Percentiles rank a stretch among this genome's conserved stretches.
Evolutionary conservation across 306 rosid species (phyloP).

Genomic region (Parietaria judaica): DNA sequence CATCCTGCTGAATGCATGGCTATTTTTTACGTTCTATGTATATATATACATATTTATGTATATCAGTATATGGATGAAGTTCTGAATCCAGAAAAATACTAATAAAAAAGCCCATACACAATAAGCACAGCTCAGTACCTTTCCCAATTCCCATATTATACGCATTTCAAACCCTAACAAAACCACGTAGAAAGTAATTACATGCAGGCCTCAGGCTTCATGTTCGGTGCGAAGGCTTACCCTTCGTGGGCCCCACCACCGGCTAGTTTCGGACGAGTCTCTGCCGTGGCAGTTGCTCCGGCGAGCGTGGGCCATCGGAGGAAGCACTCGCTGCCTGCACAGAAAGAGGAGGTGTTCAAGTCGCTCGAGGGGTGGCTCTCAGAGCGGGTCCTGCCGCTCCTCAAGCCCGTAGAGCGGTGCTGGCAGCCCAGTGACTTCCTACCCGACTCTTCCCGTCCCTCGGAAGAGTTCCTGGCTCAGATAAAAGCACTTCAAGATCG

Average conservation of each 20-base stretch:
- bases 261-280: slow-evolving; percentile 8
- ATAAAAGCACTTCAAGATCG: slow-evolving; percentile 51
- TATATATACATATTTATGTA: too few species aligned
- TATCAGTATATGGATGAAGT: too few species aligned
- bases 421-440: slow-evolving; percentile 65
- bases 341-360: slow-evolving; percentile 38
- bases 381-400: slow-evolving; percentile 28
- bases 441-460: slow-evolving; percentile 31
- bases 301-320: neutral
- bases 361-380: slow-evolving; percentile 59
- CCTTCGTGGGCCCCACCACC: slow-evolving; percentile 8
- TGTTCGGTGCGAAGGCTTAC: neutral
- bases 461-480: slow-evolving; percentile 39
- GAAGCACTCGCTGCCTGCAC: slow-evolving; percentile 44
- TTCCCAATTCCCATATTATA: neutral
- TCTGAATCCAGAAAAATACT: too few species aligned
- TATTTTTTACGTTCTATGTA: too few species aligned
- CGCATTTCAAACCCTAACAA: too few species aligned
- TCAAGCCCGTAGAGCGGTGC: slow-evolving; percentile 56
- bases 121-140: neutral
- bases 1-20: neutral
- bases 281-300: slow-evolving; percentile 8
- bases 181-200: too few species aligned
- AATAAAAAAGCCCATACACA: too few species aligned
- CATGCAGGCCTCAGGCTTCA: slow-evolving; percentile 14